Conservation (phyloP, 129 eudicot species). For the Daucus carota region DNA sequence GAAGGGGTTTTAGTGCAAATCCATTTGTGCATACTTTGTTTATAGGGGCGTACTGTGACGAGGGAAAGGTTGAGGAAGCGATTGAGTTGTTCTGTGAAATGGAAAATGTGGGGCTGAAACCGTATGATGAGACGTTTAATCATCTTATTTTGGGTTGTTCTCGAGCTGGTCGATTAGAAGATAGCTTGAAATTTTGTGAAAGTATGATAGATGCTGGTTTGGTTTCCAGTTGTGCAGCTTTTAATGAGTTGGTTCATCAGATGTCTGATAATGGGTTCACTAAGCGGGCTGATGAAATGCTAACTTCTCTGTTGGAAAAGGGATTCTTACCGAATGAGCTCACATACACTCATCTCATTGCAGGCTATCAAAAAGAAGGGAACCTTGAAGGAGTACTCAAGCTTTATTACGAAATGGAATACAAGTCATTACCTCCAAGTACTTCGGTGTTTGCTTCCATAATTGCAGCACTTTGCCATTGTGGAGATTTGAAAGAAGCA, state of each 20-base stretch:
- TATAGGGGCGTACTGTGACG: constrained; percentile 46
- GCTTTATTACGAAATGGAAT: constrained; percentile 75
- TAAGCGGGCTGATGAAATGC: constrained; percentile 43
- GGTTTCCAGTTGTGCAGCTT: constrained; percentile 42
- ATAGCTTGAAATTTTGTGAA: constrained; percentile 48
- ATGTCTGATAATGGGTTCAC: constrained; percentile 34
- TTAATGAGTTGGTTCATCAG: constrained; percentile 46
- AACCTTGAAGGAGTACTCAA: constrained; percentile 49
- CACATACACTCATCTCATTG: constrained; percentile 45
- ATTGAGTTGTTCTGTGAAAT: constrained; percentile 41
- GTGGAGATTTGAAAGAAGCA: constrained; percentile 50
- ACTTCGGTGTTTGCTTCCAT: constrained; percentile 31
- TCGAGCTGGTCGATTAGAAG: constrained; percentile 32
- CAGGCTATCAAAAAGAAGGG: constrained; percentile 53
- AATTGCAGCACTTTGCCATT: constrained; percentile 24
- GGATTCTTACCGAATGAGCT: constrained; percentile 56
- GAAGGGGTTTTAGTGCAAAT: constrained; percentile 52
- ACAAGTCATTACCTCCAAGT: constrained; percentile 44
- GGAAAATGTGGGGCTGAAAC: constrained; percentile 37
- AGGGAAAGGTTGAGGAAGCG: constrained; percentile 47
- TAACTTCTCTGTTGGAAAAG: constrained; percentile 53
- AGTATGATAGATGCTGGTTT: constrained; percentile 43
- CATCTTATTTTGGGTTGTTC: constrained; percentile 54
- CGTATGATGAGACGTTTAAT: constrained; percentile 45
- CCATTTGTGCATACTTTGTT: constrained; percentile 38